Evolutionary conservation across 2,329 filamentous ascomycete species (phyloP), one percentile per base, ranked within the genome.

Genomic region (Fusarium subtropicale): DNA sequence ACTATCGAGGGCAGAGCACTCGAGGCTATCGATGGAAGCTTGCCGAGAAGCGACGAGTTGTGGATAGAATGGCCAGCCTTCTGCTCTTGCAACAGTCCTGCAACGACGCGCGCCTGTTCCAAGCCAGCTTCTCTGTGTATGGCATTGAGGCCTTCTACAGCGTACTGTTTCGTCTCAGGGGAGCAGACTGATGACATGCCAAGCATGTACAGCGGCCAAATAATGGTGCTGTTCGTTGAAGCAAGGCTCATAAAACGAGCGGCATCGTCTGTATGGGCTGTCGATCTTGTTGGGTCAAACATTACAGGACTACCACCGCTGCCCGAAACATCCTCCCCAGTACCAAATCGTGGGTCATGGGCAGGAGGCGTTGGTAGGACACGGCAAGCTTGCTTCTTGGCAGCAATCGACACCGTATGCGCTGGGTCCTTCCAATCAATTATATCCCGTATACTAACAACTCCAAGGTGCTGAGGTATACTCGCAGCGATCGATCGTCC

Each of bases 161-260:
- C 80, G 46, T 85, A 86, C 5, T 77, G 74, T 48, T 80, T 81
- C 68, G 81, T 80, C 48, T 80, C 76, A 5, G 73, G 66, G 1
- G 79, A 78, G 61, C 83, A 85, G 5, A 79, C 81, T 1, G 82
- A 82, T 22, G 83, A 84, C 73, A 84, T 80, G 55, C 84, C 84
- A 10, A 83, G 79, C 13, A 82, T 79, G 57, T 84, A 86, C 5
- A 86, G 77, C 7, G 84, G 84, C 83, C 83, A 85, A 39, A 86
- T 80, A 11, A 85, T 79, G 18, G 82, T 81, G 65, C 84, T 83
- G 26, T 83, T 83, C 1, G 82, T 80, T 11, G 83, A 83, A 1
- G 81, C 82, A 9, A 86, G 76, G 7, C 83, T 81, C 81, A 86
- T 81, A 72, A 84, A 84, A 26, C 83, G 78, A 60, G 80, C 80